Evolutionary conservation across 352 stramenopile genomes (phyloP), one percentile per base, ranked within the genome.

Genomic region (Phytophthora cactorum): DNA sequence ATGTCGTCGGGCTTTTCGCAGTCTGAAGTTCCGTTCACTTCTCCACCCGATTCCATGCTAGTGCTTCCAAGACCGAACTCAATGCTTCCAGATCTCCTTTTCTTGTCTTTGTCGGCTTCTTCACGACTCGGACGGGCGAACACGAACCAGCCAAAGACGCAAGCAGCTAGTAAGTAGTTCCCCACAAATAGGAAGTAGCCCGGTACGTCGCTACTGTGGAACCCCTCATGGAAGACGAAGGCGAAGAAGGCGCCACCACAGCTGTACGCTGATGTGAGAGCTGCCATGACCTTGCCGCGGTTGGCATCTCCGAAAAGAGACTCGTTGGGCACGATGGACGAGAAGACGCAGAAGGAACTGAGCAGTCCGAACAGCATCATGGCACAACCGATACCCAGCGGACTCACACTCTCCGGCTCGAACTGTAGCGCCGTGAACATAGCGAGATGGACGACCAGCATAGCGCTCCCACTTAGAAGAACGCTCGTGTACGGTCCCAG

Each of bases 141-240:
- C 27, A 72, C 74, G n/a, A 60, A 70, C 74, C 78, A 91, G 0
- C 71, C 78, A 43, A 91, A 81, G 0, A 84, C 36, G 38, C 74
- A 85, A 38, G 82, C 74, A 9, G 39, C 60, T 28, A 89, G 28
- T 11, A 91, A 55, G 41, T 90, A 87, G 39, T 57, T 68, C 1
- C 88, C 84, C 49, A 93, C 71, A 57, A 96, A 94, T 5, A 75
- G 43, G 54, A 94, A 96, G 62, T 90, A 96, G 8, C 69, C 79
- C 3, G 76, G 61, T n/a, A 96, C 85, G 50, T 91, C 60, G 46
- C 27, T 59, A 41, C 68, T 74, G 47, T 88, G 57, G 60, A 93
- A 94, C 1, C 57, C 72, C 12, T 75, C 65, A 39, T 93, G 68
- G 52, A 91, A 93, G 3, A 91, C 59, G 38, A 89, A 88, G 8